Evolutionary conservation across 2,329 filamentous ascomycete genomes (phyloP).

Genomic region (Alternaria infectoria): DNA sequence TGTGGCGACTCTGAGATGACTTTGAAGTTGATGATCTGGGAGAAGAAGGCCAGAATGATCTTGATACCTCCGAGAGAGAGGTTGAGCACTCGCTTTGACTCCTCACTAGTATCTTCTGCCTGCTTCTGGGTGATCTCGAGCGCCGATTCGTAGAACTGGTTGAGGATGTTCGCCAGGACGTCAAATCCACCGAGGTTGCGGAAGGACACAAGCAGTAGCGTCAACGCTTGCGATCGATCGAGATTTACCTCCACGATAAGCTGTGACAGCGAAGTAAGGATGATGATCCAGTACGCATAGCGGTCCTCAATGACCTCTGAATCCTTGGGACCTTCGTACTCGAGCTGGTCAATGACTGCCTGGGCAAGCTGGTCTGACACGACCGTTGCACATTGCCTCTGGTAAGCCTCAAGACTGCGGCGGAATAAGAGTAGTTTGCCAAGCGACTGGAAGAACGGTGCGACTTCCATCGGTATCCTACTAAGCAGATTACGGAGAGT

Average conservation of each 20-base stretch:
- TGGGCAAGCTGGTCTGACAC: constrained; percentile 74
- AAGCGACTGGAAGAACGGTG: constrained; percentile 82
- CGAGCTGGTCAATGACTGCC: constrained; percentile 71
- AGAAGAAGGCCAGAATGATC: constrained; percentile 84
- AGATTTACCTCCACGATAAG: constrained; percentile 73
- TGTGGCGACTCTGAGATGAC: constrained; percentile 78
- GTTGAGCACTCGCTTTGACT: constrained; percentile 43
- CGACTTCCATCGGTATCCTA: constrained; percentile 78
- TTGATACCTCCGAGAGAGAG: constrained; percentile 70
- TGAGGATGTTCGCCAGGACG: constrained; percentile 73
- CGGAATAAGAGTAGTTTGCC: constrained; percentile 82
- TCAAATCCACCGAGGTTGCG: constrained; percentile 80
- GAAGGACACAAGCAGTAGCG: constrained; percentile 84
- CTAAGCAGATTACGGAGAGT: constrained; percentile 78
- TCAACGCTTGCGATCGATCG: constrained; percentile 55
- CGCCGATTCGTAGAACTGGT: constrained; percentile 69
- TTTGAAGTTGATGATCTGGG: constrained; percentile 77
- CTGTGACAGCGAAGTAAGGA: constrained; percentile 77
- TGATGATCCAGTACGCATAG: constrained; percentile 81
- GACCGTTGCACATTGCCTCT: constrained; percentile 65
- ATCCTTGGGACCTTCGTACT: constrained; percentile 55
- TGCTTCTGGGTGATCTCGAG: constrained; percentile 54
- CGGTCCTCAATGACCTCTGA: constrained; percentile 64
- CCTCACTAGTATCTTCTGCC: constrained; percentile 54
- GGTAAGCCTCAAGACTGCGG: constrained; percentile 70